Conservation (phyloP, 2,329 filamentous ascomycete genomes). For the Cadophora luteo-olivacea region DNA sequence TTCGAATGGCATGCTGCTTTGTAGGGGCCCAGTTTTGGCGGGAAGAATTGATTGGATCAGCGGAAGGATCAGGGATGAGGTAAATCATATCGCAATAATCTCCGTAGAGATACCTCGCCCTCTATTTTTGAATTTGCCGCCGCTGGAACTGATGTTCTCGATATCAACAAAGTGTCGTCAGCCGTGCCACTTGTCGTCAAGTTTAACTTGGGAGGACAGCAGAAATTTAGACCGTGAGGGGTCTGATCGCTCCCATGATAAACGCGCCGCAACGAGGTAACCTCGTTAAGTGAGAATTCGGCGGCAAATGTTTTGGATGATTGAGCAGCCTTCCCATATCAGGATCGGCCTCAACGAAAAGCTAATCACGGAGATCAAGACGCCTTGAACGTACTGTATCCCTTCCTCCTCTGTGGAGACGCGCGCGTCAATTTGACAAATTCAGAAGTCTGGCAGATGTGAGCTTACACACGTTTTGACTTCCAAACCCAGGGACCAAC, state of each 20-base stretch:
- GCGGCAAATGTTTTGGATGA: conserved; percentile 27
- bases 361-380: conserved; percentile 26
- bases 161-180: conserved; percentile 13
- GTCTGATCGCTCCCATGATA: conserved; percentile 27
- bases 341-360: conserved; percentile 16
- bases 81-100: conserved; percentile 27
- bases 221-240: conserved; percentile 19
- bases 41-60: conserved; percentile 21
- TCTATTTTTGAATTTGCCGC: conserved; percentile 23
- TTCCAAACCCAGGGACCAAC: neutral
- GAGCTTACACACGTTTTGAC: neutral
- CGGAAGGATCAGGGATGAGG: conserved; percentile 21
- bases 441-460: conserved; percentile 15
- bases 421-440: conserved; percentile 26
- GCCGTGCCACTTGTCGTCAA: conserved; percentile 14
- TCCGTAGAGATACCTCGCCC: conserved; percentile 15
- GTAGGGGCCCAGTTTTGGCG: conserved; percentile 7
- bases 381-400: conserved; percentile 23
- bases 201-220: conserved; percentile 22
- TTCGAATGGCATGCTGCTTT: conserved; percentile 25
- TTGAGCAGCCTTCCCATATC: conserved; percentile 11
- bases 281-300: neutral
- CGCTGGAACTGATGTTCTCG: conserved; percentile 9
- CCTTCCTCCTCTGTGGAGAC: conserved; percentile 24
- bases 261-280: conserved; percentile 19